Base-by-base conservation (phyloP, 495 filamentous ascomycete genomes). In the Tuber melanosporum region DNA sequence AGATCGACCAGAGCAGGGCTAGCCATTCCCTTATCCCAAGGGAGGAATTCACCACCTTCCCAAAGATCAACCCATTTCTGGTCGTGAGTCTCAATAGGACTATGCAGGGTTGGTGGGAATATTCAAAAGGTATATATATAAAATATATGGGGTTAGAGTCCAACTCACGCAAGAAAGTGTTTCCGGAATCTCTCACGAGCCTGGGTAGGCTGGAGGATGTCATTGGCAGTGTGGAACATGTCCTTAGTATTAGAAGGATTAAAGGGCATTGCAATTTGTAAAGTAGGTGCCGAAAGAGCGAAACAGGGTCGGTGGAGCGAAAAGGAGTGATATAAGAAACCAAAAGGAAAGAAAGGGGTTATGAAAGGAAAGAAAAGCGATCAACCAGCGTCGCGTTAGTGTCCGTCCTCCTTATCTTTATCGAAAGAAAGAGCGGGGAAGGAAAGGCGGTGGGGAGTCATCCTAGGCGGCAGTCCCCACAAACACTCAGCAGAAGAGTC, bases 1-100 rank as follows among this genome's bases (percentile, higher is more conserved):
- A 85, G 80, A 80, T 91, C 91, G 57, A 86, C 85, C 19, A 92
- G 84, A 1, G 90, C 90, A 46, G 90, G 90, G 75, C 88, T 90
- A 26, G 89, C 87, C 72, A 82, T 81, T 26, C 89, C 88, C 44
- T 86, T 84, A 75, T 91, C 90, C 89, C 89, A 91, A 39, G 88
- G 88, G 69, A 91, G 80, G 78, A 86, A 86, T 47, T 87, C 86
- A 17, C 77, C 77, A 43, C 85, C 86, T 20, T 78, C 78, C 90
- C 90, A 92, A 4, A 91, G 85, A 3, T 84, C 81, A 36, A 87
- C 86, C 90, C 90, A 91, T 73, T 82, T 77, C 73, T 73, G 74
- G 15, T 71, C 78, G 26, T 82, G 75, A 26, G 77, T 12, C 2
- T 78, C 78, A 47, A 80, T 72, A 32, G 80, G 71, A 43, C 80